Evolutionary conservation across 2,329 filamentous ascomycete species (phyloP).

Genomic region (Alternaria burnsii): DNA sequence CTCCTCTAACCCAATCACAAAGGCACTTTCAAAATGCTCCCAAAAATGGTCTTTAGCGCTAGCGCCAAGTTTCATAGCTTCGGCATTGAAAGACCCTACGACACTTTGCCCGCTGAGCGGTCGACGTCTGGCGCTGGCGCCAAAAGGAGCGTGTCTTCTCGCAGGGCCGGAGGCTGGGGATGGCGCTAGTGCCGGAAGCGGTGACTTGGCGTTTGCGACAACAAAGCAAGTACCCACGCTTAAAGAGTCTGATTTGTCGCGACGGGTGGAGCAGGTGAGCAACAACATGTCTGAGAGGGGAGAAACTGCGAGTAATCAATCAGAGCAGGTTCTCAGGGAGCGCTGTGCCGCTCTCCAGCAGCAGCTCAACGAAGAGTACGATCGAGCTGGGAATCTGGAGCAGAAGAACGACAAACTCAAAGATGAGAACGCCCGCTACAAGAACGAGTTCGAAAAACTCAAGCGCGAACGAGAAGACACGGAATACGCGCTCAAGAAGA

Average conservation of each 20-base stretch:
- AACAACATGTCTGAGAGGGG: slow-evolving; percentile 7
- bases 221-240: slow-evolving; percentile 18
- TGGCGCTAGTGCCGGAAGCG: slow-evolving; percentile 9
- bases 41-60: background rate
- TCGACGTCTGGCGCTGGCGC: slow-evolving; percentile 12
- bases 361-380: slow-evolving; percentile 1
- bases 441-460: background rate
- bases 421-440: background rate
- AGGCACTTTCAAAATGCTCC: slow-evolving; percentile 2
- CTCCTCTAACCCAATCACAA: background rate
- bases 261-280: slow-evolving; percentile 12
- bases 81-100: background rate
- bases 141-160: slow-evolving; percentile 11
- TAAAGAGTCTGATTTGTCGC: slow-evolving; percentile 7
- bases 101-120: background rate
- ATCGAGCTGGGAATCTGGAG: slow-evolving; percentile 3
- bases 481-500: slow-evolving; percentile 2
- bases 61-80: background rate
- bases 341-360: background rate
- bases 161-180: slow-evolving; percentile 7
- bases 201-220: slow-evolving; percentile 14
- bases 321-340: background rate
- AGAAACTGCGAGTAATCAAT: background rate
- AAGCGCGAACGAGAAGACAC: background rate
- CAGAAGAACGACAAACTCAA: slow-evolving; percentile 2